Base-by-base conservation (phyloP, 345 rosid genomes). In the Eutrema heterophyllum region DNA sequence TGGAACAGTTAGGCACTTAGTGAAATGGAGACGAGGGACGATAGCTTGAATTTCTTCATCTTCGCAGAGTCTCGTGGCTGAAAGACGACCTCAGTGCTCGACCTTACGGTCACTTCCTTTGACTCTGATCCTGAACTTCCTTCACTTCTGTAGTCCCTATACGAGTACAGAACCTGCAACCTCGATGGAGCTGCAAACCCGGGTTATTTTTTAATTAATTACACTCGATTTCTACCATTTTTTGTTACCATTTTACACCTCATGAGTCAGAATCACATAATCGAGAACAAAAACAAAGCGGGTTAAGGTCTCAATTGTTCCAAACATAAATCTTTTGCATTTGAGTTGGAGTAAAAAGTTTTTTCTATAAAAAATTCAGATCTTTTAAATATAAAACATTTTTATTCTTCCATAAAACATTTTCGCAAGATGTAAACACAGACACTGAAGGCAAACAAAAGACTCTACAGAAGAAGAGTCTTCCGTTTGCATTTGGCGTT, bases 61-160 rank as follows among this genome's bases (percentile, higher is more conserved):
- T 91, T 89, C 51, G 72, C 35, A 0, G 87, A 81, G 76, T 89
- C 83, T 59, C 71, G 71, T 38, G 86, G 88, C 81, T 85, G 87
- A 81, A 91, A 94, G 16, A 91, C 11, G 30, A 88, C 82, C 78
- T 91, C 97, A 0, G 96, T 94, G 64, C 86, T 86, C 32, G 98
- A 87, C 71, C 90, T 80, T n/a, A 89, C 96, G 0, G 86, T 88
- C 60, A 71, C 81, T 81, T 94, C 98, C 48, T 76, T 87, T 83
- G 86, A 87, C 79, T 94, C 98, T 5, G 93, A 83, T 66, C 72
- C 55, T 43, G 94, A 88, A 14, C 87, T 85, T 29, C 92, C 89
- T 74, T 88, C 96, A 65, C 83, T 88, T 80, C 96, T 81, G 78
- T 91, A 91, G 73, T 94, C 93, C 7, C 98, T 92, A 76, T 81